Evolutionary conservation across 2,329 filamentous ascomycete genomes (phyloP).

Genomic region (Penicillium sp.): DNA sequence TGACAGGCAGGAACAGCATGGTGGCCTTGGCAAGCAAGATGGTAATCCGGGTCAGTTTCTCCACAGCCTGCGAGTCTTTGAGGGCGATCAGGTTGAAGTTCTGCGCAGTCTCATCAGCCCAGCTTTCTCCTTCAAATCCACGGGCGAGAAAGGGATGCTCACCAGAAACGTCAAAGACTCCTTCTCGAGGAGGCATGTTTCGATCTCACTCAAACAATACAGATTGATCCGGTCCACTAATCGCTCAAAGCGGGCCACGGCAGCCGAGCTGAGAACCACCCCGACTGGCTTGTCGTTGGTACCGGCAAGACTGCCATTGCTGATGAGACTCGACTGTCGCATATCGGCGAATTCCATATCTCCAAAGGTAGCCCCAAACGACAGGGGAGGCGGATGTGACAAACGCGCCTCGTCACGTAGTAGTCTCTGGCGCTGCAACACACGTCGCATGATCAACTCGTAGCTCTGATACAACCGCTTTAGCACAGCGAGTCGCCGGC

Average conservation of each 20-base stretch:
- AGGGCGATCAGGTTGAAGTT: slow-evolving; percentile 76
- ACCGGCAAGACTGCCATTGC: slow-evolving; percentile 21
- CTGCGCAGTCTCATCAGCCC: slow-evolving; percentile 45
- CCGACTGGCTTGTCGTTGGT: slow-evolving; percentile 34
- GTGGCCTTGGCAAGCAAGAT: slow-evolving; percentile 71
- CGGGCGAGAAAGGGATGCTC: slow-evolving; percentile 23
- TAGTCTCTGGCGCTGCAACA: slow-evolving; percentile 53
- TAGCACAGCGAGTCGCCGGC: slow-evolving; percentile 59
- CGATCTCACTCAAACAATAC: slow-evolving; percentile 62
- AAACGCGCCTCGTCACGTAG: slow-evolving; percentile 37
- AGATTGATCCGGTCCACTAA: slow-evolving; percentile 60
- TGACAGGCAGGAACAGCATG: slow-evolving; percentile 72
- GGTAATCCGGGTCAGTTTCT: slow-evolving; percentile 67
- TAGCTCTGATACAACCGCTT: slow-evolving; percentile 63
- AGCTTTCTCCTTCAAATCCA: slow-evolving; percentile 3
- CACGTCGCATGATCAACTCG: slow-evolving; percentile 59
- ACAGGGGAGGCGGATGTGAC: slow-evolving; percentile 15
- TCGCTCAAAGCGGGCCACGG: slow-evolving; percentile 59
- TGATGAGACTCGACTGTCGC: slow-evolving; percentile 29
- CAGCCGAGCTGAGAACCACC: slow-evolving; percentile 46
- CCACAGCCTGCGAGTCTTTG: slow-evolving; percentile 70
- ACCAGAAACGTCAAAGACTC: slow-evolving; percentile 67
- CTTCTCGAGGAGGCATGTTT: slow-evolving; percentile 66
- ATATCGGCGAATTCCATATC: slow-evolving; percentile 43
- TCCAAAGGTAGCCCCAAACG: slow-evolving; percentile 22